These are phyloP conservation scores for Claviceps maximensis DNA, from an alignment of 2,329 filamentous ascomycete genomes.

Conservation along the genomic window DNA sequence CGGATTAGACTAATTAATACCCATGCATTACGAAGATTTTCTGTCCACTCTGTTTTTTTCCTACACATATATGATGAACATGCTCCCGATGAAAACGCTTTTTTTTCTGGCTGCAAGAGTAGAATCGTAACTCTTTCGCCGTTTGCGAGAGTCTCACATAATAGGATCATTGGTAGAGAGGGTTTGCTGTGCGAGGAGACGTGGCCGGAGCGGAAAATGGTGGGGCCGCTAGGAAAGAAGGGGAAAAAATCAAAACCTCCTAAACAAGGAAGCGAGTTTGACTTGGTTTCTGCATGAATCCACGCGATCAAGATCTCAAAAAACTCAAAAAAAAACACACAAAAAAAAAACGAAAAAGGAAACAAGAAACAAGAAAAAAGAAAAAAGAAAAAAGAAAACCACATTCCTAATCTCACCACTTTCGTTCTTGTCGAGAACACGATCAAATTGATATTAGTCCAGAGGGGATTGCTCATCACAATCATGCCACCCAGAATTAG, in stretches of 20 bases:
- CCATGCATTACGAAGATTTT: not conserved
- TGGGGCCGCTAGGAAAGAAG: not conserved
- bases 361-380: not conserved
- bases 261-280: not conserved
- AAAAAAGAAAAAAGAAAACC: not conserved
- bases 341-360: not conserved
- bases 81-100: not conserved
- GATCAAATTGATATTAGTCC: not conserved
- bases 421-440: not conserved
- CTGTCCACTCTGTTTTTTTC: not conserved
- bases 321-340: too few relatives aligned
- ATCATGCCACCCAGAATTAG: conserved; percentile 12
- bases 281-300: not conserved
- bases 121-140: not conserved
- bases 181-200: not conserved
- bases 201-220: conserved; percentile 3
- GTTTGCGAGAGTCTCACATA: too few relatives aligned
- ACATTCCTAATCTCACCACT: not conserved
- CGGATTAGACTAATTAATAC: not conserved
- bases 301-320: not conserved
- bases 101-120: too few relatives aligned
- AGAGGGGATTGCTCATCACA: not conserved
- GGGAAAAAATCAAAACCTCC: not conserved
- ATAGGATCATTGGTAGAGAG: too few relatives aligned
- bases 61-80: too few relatives aligned